Evolutionary conservation across 2,329 filamentous ascomycete species (phyloP), one percentile per base, ranked within the genome.

Genomic region (Didymella segeticola): DNA sequence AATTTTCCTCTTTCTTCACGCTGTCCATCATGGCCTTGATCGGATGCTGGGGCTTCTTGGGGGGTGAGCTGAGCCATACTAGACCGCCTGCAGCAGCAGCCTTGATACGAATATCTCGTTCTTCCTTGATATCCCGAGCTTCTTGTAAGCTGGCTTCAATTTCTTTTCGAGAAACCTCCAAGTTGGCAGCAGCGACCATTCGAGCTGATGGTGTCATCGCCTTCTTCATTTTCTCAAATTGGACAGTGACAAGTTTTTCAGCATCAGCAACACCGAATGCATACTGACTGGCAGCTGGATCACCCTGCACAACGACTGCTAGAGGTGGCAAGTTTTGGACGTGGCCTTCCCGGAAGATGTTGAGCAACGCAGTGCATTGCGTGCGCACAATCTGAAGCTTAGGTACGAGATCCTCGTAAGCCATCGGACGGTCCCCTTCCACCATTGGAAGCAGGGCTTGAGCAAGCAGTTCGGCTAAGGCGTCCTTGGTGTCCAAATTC

Each of bases 1-100:
- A 77, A 67, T 96, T 98, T 66, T 97, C 95, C 71, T 99, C 96
- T 30, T 87, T 88, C 77, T 98, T 99, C 69, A 99, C 85, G 68
- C 93, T 98, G 73, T 99, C 95, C 95, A 99, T 99, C 75, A 99
- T 90, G 2, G 88, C 91, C 77, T 96, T 97, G 77, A 99, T 99
- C 11, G 96, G 86, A 15, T 50, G 88, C 85, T 57, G 91, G 92
- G 93, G 92, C 72, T 96, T 98, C 83, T 96, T 98, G 0, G 96
- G 93, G 9, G 97, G 83, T 25, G 89, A 83, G 53, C 87, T 86
- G 77, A 98, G 87, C n/a, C 92, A 89, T 42, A 99, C 89, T 51
- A 98, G 78, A 10, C 93, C 93, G 60, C 90, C 91, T 10, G 93
- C 91, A 17, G 92, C 90, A 6, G 91, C 89, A 14, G 95, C 91